phyloP scores from a whole-genome alignment of 345 rosid species.

The Corchorus olitorius region DNA sequence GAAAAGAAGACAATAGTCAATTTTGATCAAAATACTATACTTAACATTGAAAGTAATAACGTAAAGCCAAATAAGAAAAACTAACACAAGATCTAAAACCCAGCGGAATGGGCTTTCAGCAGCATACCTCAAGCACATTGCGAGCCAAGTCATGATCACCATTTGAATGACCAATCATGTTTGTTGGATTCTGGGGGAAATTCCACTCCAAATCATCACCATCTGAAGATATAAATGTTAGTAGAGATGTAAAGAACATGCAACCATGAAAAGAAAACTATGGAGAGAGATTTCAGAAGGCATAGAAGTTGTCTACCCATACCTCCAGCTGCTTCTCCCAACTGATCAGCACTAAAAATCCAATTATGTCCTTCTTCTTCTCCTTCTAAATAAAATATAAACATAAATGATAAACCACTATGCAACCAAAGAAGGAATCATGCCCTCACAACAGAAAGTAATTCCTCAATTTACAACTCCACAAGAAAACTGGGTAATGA shows the following conservation, averaged over 20 bases:
- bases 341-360: slow-evolving; percentile 85
- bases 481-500: neutral
- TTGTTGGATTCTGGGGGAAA: slow-evolving; percentile 50
- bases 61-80: neutral
- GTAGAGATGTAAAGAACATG: neutral
- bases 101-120: neutral
- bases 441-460: neutral
- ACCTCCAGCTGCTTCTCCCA: slow-evolving; percentile 56
- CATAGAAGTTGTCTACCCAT: neutral
- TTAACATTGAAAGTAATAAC: neutral
- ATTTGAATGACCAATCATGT: slow-evolving; percentile 78
- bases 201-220: slow-evolving; percentile 59
- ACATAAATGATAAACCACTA: neutral
- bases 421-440: neutral
- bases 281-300: neutral
- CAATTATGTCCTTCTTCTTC: slow-evolving; percentile 58
- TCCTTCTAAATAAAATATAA: slow-evolving; percentile 35
- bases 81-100: neutral
- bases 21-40: too few relatives aligned
- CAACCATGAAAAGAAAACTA: neutral
- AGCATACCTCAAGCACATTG: slow-evolving; percentile 69
- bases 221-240: slow-evolving; percentile 29
- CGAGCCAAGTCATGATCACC: slow-evolving; percentile 71
- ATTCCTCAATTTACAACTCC: neutral
- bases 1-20: too few relatives aligned